Base-by-base conservation (phyloP, 495 filamentous ascomycete genomes). In the Tetracladium setigerum region DNA sequence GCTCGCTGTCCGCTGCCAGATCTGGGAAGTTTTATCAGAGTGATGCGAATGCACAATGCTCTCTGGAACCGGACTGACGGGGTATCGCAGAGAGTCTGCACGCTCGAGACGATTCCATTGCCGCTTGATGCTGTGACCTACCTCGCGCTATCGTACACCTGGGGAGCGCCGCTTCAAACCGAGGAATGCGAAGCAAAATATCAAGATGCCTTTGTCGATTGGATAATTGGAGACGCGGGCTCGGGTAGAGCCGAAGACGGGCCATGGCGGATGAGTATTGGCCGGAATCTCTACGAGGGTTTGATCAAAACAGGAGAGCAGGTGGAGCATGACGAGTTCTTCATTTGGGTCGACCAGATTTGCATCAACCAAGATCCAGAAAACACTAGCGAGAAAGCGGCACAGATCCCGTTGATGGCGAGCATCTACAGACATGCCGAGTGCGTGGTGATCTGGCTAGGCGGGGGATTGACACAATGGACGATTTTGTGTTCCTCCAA, bases 391-490 rank as follows among this genome's bases (percentile, higher is more conserved):
- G 36, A 38, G 36, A 38, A 38, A 16, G 11, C 8, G 14, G 6
- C 7, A 7, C 53, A 55, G 17, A 22, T 55, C 1, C 35, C 34
- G 2, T 45, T 36, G 42, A 38, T 38, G 36, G 36, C 36, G 36
- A 16, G 17, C 8, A 38, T 38, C 7, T 38, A 38, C 15, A 38
- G 17, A 10, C 15, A 9, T 7, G 36, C 36, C 15, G 13, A 9
- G 8, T 13, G 17, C 14, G 36, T 38, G 7, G 13, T 10, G 11
- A 16, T 38, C 15, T 38, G 36, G 36, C 39, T 42, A 6, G 39
- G 39, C 9, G 39, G 19, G n/a, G n/a, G n/a, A n/a, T n/a, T n/a
- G n/a, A n/a, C n/a, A n/a, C n/a, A n/a, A n/a, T n/a, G n/a, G n/a
- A n/a, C n/a, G n/a, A n/a, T n/a, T n/a, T n/a, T n/a, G n/a, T n/a